A percentile compares a stretch with the other conserved stretches of the same genome.
Conservation (phyloP, 2,329 filamentous ascomycete species). For the Drechslerella stenobrocha region DNA sequence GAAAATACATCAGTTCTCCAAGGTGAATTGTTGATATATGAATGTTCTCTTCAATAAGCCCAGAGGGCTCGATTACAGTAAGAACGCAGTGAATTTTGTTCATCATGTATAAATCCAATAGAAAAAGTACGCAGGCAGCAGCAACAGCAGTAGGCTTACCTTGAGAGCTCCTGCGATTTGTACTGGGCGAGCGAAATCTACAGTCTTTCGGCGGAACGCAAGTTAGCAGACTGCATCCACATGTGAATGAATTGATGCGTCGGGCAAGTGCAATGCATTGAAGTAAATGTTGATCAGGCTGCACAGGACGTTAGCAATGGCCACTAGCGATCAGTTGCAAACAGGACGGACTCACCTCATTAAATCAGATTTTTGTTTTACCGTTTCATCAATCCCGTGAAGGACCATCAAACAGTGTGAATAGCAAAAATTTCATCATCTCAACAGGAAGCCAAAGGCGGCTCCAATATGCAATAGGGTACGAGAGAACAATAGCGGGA, state of each 20-base stretch:
- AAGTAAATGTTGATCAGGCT: constrained; percentile 11
- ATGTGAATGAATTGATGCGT: neutral
- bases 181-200: neutral
- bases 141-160: constrained; percentile 18
- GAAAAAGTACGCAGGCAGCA: neutral
- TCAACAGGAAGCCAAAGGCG: constrained; percentile 51
- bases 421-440: constrained; percentile 56
- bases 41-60: constrained; percentile 55
- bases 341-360: constrained; percentile 55
- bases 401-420: constrained; percentile 58
- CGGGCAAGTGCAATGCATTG: constrained; percentile 1
- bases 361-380: constrained; percentile 59
- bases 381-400: constrained; percentile 50
- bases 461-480: constrained; percentile 27
- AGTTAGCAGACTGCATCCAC: constrained; percentile 14
- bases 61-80: constrained; percentile 32
- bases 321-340: constrained; percentile 1
- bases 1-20: constrained; percentile 55
- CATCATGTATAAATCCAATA: constrained; percentile 53
- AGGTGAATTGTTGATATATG: constrained; percentile 55
- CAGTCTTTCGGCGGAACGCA: neutral
- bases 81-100: constrained; percentile 51
- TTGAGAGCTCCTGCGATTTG: neutral
- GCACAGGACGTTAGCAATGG: constrained; percentile 45
- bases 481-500: constrained; percentile 17